Conservation (phyloP, 2,329 filamentous ascomycete species). For the Colletotrichum sp. region DNA sequence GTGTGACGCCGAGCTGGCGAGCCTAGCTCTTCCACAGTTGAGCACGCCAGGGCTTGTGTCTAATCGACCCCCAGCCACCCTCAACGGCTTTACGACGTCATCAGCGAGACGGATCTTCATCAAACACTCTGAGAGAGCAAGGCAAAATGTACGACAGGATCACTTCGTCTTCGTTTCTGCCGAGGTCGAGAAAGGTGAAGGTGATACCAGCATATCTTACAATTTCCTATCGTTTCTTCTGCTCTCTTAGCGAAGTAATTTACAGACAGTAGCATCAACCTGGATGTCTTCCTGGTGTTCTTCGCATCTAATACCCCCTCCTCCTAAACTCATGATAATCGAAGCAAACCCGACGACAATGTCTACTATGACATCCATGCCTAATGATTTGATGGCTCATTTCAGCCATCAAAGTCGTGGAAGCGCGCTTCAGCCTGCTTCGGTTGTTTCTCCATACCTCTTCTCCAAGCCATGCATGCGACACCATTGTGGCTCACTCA, state of each 20-base stretch:
- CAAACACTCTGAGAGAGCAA: not conserved
- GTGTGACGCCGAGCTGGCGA: not conserved
- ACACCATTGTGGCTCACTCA: not conserved
- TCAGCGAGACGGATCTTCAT: not conserved
- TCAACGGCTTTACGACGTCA: not conserved
- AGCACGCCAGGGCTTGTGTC: not conserved
- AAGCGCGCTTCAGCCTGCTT: not conserved
- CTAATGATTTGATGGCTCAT: not conserved
- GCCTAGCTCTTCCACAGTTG: not conserved
- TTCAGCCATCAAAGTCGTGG: not conserved
- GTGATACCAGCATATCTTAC: not conserved
- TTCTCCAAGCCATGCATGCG: not conserved
- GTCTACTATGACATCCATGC: not conserved
- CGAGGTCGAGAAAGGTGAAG: not conserved
- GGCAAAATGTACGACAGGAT: not conserved
- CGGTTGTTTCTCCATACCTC: not conserved
- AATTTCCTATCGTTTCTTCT: not conserved
- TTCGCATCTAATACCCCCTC: not conserved
- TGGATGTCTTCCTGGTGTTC: not conserved
- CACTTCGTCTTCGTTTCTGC: not conserved
- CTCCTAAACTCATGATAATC: not conserved
- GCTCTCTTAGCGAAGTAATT: not conserved
- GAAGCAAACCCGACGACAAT: not conserved
- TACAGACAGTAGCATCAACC: not conserved
- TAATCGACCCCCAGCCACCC: not conserved